Percentiles rank a stretch among this genome's conserved stretches.
phyloP scores from a whole-genome alignment of 805 yeast genomes.

The Lipomyces mesembrius region DNA sequence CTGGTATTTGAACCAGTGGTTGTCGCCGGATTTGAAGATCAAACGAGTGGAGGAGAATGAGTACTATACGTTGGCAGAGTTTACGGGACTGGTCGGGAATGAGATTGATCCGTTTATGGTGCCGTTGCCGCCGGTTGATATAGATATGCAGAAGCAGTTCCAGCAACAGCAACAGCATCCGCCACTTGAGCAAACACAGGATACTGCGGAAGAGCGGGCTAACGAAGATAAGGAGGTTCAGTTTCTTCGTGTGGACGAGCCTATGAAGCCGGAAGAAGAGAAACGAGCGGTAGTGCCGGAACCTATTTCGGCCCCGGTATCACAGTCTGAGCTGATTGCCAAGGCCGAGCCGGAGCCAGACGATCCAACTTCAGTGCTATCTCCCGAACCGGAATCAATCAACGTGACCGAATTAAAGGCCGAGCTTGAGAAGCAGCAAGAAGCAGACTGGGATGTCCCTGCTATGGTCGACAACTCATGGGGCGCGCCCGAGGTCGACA shows the following conservation, averaged over 20 bases:
- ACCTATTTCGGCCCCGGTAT: constrained; percentile 1
- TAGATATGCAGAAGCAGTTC: constrained; percentile 6
- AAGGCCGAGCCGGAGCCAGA: constrained; percentile 8
- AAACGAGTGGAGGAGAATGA: constrained; percentile 61
- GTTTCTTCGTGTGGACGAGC: constrained; percentile 11
- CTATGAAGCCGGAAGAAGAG: constrained; percentile 10
- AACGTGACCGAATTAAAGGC: not conserved
- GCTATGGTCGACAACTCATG: not conserved
- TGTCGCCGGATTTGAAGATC: constrained; percentile 58
- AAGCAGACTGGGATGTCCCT: constrained; percentile 6
- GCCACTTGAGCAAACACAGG: constrained; percentile 1
- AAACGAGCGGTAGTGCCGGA: constrained; percentile 5
- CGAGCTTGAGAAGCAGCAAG: not conserved
- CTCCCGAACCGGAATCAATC: constrained; percentile 14
- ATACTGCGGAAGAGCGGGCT: not conserved
- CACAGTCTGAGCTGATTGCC: not conserved
- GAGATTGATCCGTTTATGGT: constrained; percentile 63
- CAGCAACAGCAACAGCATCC: constrained; percentile 9
- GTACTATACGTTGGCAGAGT: constrained; percentile 58
- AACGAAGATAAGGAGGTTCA: constrained; percentile 1
- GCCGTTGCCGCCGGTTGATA: constrained; percentile 52
- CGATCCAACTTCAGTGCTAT: constrained; percentile 6
- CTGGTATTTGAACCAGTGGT: constrained; percentile 70
- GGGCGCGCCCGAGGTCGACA: constrained; percentile 1
- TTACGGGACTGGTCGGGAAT: constrained; percentile 56